Percentiles rank a stretch among this genome's conserved stretches.
phyloP scores from a whole-genome alignment of 352 stramenopile genomes.

The Phytophthora pini region DNA sequence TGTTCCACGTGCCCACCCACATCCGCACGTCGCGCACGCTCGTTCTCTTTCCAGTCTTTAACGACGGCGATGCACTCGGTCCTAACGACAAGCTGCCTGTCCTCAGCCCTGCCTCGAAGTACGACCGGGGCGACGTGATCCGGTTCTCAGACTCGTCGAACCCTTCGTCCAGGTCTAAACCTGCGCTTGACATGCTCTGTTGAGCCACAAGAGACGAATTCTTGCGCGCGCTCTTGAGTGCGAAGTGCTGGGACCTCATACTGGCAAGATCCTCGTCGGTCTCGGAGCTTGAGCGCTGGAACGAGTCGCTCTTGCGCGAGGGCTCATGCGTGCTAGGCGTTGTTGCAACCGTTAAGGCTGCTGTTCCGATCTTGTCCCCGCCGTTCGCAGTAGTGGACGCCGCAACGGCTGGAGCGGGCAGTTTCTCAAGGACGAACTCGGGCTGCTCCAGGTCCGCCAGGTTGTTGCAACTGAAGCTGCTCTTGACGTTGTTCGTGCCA shows the following conservation, averaged over 20 bases:
- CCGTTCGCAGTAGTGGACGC: slow-evolving; percentile 38
- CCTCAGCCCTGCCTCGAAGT: slow-evolving; percentile 62
- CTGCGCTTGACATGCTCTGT: slow-evolving; percentile 33
- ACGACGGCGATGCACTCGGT: slow-evolving; percentile 20
- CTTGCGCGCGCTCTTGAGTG: slow-evolving; percentile 29
- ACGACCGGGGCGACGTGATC: slow-evolving; percentile 71
- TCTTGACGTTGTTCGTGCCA: slow-evolving; percentile 71
- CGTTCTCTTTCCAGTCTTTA: slow-evolving; percentile 40
- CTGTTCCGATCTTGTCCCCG: slow-evolving; percentile 46
- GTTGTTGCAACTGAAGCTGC: slow-evolving; percentile 87
- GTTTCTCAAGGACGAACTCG: slow-evolving; percentile 49
- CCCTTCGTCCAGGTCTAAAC: slow-evolving; percentile 41
- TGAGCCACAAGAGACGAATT: slow-evolving; percentile 18
- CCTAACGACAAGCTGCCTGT: slow-evolving; percentile 47
- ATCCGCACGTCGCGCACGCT: slow-evolving; percentile 67
- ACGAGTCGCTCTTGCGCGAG: slow-evolving; percentile 61
- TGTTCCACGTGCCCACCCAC: slow-evolving; percentile 90
- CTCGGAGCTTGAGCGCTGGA: slow-evolving; percentile 44
- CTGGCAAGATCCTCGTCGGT: slow-evolving; percentile 42
- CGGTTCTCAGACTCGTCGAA: slow-evolving; percentile 29
- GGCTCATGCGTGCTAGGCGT: slow-evolving; percentile 41
- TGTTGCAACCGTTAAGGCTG: slow-evolving; percentile 20
- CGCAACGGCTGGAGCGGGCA: slow-evolving; percentile 20
- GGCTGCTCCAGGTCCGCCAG: slow-evolving; percentile 67
- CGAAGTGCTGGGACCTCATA: slow-evolving; percentile 50